Evolutionary conservation across 148 eudicot genomes (phyloP).

Genomic region (Rhododendron ovatum): DNA sequence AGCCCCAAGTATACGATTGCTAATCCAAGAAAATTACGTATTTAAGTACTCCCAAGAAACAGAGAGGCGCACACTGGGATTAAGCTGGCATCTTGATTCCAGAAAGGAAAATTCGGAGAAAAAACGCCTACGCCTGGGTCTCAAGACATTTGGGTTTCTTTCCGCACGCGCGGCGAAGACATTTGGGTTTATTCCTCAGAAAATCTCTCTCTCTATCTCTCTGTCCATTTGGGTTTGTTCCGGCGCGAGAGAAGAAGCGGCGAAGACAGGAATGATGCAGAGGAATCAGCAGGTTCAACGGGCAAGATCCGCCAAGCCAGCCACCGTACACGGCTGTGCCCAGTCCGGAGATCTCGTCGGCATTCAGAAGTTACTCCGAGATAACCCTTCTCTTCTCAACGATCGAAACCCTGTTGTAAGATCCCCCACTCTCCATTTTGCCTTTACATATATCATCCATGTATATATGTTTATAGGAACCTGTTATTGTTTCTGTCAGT

Average conservation of each 20-base stretch:
- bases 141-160: too few relatives aligned
- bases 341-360: slow-evolving; percentile 74
- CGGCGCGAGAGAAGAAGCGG: too few relatives aligned
- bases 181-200: too few relatives aligned
- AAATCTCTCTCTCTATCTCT: neutral
- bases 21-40: neutral
- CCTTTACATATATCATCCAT: neutral
- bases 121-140: neutral
- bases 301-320: slow-evolving; percentile 57
- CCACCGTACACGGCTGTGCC: slow-evolving; percentile 71
- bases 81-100: neutral
- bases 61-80: neutral
- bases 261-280: slow-evolving; percentile 37
- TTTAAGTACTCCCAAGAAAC: neutral
- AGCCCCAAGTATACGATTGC: neutral
- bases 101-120: neutral
- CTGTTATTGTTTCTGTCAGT: neutral
- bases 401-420: slow-evolving; percentile 89
- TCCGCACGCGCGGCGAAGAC: too few relatives aligned
- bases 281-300: slow-evolving; percentile 44
- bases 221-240: neutral
- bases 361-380: slow-evolving; percentile 52
- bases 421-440: slow-evolving; percentile 13
- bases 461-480: neutral
- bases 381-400: slow-evolving; percentile 72